Conservation (phyloP, 306 rosid species). For the Bauhinia variegata region DNA sequence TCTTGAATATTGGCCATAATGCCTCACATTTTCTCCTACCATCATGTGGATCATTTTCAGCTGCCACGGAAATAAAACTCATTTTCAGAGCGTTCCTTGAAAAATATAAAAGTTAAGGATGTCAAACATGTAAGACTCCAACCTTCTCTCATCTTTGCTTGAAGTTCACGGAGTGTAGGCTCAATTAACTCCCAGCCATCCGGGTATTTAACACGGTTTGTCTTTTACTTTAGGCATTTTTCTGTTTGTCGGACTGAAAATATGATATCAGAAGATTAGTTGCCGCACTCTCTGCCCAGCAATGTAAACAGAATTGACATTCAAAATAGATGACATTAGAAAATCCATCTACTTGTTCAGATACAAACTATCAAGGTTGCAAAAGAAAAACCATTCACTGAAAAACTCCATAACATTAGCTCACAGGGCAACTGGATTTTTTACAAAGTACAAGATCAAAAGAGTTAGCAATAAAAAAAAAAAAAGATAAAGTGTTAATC, state of each 20-base stretch:
- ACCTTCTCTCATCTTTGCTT: conserved; percentile 99
- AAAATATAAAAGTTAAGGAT: conserved; percentile 9
- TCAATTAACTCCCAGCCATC: conserved; percentile 96
- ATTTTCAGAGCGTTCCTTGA: conserved; percentile 6
- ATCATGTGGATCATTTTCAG: conserved; percentile 67
- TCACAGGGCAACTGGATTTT: too few relatives aligned
- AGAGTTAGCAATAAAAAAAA: too few relatives aligned
- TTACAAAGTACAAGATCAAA: too few relatives aligned
- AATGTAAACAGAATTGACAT: background rate
- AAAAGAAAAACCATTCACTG: background rate
- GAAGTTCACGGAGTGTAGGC: conserved; percentile 88
- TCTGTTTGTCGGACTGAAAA: conserved; percentile 40
- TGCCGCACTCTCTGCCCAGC: conserved; percentile 12
- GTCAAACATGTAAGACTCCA: background rate
- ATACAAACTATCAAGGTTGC: background rate
- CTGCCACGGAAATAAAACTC: conserved; percentile 47
- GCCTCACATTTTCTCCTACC: conserved; percentile 81
- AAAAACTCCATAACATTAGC: background rate
- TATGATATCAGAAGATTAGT: conserved; percentile 13
- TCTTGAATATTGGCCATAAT: conserved; percentile 78
- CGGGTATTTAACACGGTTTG: conserved; percentile 81
- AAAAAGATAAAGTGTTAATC: too few relatives aligned
- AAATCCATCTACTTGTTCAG: conserved; percentile 9
- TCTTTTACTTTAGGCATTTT: conserved; percentile 94
- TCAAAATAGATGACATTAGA: background rate